Base-by-base conservation (phyloP, 306 rosid genomes). In the Abrus precatorius region DNA sequence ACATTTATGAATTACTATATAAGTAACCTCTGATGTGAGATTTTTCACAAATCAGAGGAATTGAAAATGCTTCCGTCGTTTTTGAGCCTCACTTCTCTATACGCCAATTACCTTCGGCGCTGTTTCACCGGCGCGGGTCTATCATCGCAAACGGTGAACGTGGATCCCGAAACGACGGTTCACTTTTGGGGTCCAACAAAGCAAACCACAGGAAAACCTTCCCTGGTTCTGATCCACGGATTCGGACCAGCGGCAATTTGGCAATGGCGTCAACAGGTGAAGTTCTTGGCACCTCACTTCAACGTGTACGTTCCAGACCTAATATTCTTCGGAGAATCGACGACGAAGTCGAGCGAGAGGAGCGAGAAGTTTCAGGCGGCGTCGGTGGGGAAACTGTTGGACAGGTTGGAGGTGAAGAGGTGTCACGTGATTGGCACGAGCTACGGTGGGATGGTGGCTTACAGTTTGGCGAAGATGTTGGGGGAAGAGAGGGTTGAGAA, bases 211-310 rank as follows among this genome's bases (percentile, higher is more conserved):
- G 45, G 64, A 0, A 91, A 90, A 11, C 88, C 92, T 1, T 74
- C 89, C 0, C 72, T 95, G 1, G 74, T 93, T 44, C 82, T 95
- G 7, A 86, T 95, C 81, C 99, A 95, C 79, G 99, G 99, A 5
- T 95, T 93, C 65, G 99, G 97, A 0, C 97, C 97, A 1, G 54
- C 45, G 74, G 91, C 97, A 1, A 33, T 85, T 0, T 95, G 97
- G 97, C 99, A 95, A 80, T 95, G 99, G 99, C 90, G 97, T 6
- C 71, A 67, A 1, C 99, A 95, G 57, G 99, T 89, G 14, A 88
- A 89, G 41, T 90, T 86, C 89, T 72, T 95, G 63, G 43, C 87
- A 33, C 83, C 86, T 8, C 80, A 82, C 41, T 91, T 85, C 90
- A 72, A 95, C 85, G 48, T 95, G 71, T 95, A 85, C 76, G 97